A percentile compares a stretch with the other conserved stretches of the same genome.
These are phyloP conservation scores for Schwanniomyces pseudopolymorphus DNA, from an alignment of 805 yeast species.

Conservation along the genomic window DNA sequence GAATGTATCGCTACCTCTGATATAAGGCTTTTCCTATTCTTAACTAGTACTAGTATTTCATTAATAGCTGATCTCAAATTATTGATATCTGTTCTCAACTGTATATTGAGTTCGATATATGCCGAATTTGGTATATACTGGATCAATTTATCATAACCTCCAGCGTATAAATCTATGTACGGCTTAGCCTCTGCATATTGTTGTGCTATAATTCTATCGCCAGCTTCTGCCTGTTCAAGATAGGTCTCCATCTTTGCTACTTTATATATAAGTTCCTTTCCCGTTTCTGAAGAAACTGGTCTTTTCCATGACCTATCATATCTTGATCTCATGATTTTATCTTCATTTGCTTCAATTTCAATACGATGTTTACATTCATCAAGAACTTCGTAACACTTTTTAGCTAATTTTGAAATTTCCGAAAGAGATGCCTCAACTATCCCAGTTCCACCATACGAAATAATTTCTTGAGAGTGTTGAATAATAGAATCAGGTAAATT, in stretches of 20 bases:
- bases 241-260: conserved; percentile 48
- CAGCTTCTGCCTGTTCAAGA: conserved; percentile 54
- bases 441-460: conserved; percentile 51
- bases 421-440: conserved; percentile 40
- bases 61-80: conserved; percentile 34
- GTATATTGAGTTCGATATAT: conserved; percentile 32
- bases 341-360: conserved; percentile 53
- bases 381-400: conserved; percentile 41
- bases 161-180: conserved; percentile 42
- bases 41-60: conserved; percentile 28
- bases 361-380: conserved; percentile 48
- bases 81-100: conserved; percentile 34
- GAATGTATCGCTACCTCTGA: conserved; percentile 45
- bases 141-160: conserved; percentile 34
- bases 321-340: conserved; percentile 46
- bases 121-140: conserved; percentile 41
- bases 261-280: conserved; percentile 36
- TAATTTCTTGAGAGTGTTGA: conserved; percentile 54
- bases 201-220: conserved; percentile 55
- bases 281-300: conserved; percentile 44
- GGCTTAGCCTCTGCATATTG: conserved; percentile 51
- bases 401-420: conserved; percentile 46
- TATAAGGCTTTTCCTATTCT: conserved; percentile 39
- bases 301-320: conserved; percentile 62
- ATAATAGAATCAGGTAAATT: conserved; percentile 57